Conservation (phyloP, 2,329 filamentous ascomycete genomes). For the Zymoseptoria tritici region DNA sequence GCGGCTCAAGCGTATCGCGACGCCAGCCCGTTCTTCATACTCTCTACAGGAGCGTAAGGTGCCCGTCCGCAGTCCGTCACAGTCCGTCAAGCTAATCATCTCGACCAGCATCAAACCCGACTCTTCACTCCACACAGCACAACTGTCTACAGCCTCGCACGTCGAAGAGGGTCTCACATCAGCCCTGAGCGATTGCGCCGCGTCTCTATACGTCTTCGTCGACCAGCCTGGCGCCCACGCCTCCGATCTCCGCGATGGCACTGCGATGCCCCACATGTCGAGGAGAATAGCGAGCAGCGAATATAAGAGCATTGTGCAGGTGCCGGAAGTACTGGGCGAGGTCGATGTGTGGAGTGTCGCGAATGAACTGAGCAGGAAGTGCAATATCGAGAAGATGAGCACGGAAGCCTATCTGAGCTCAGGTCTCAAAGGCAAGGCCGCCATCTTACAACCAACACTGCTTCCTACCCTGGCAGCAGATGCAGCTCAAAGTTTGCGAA, state of each 20-base stretch:
- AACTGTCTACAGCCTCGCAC: constrained; percentile 22
- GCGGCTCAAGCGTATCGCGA: constrained; percentile 55
- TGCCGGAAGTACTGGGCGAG: constrained; percentile 48
- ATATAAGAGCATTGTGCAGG: constrained; percentile 30
- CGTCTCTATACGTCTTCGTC: constrained; percentile 61
- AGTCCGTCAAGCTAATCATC: constrained; percentile 15
- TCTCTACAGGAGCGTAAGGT: constrained; percentile 74
- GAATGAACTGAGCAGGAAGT: constrained; percentile 39
- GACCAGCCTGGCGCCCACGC: constrained; percentile 68
- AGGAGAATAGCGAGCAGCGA: constrained; percentile 40
- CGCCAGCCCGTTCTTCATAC: constrained; percentile 65
- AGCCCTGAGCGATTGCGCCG: constrained; percentile 37
- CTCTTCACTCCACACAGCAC: constrained; percentile 15
- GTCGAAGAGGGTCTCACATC: constrained; percentile 29
- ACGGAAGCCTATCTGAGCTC: constrained; percentile 5
- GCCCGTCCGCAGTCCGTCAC: constrained; percentile 3
- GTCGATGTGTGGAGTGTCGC: constrained; percentile 40
- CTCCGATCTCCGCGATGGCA: constrained; percentile 53
- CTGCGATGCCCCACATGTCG: constrained; percentile 41
- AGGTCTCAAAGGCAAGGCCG: not conserved
- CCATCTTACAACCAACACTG: constrained; percentile 8
- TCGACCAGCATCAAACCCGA: constrained; percentile 11
- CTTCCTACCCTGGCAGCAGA: constrained; percentile 5
- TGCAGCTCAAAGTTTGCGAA: not conserved
- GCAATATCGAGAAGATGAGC: constrained; percentile 22